These are phyloP conservation scores for Diplodia intermedia DNA, from an alignment of 2,329 filamentous ascomycete species.

Conservation along the genomic window DNA sequence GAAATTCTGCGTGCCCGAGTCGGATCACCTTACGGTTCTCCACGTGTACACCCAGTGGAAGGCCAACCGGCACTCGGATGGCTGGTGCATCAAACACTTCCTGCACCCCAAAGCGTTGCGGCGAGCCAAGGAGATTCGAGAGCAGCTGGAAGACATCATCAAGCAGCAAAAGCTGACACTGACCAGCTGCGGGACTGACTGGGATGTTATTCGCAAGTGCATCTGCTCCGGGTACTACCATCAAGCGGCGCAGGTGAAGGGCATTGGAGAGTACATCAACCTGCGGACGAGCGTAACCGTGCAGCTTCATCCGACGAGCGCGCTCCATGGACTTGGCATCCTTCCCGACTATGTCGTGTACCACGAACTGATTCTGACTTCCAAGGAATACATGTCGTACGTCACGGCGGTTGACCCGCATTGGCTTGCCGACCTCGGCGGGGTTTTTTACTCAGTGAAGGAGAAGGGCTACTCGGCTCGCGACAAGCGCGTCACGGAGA, in stretches of 20 bases:
- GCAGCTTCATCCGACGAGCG: constrained; percentile 91
- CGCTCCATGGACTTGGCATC: constrained; percentile 90
- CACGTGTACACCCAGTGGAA: constrained; percentile 98
- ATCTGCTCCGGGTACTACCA: constrained; percentile 99
- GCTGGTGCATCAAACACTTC: constrained; percentile 93
- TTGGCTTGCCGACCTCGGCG: constrained; percentile 95
- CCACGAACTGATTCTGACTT: constrained; percentile 95
- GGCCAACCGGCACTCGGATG: constrained; percentile 84
- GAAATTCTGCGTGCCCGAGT: constrained; percentile 98
- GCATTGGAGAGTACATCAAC: constrained; percentile 97
- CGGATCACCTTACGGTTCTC: constrained; percentile 92
- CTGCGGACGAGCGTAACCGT: constrained; percentile 92
- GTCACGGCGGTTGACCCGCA: constrained; percentile 96
- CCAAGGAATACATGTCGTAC: constrained; percentile 97
- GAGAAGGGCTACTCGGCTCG: constrained; percentile 93
- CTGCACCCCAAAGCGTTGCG: constrained; percentile 93
- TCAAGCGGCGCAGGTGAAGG: constrained; percentile 94
- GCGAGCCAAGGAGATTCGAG: constrained; percentile 89
- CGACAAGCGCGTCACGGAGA: constrained; percentile 85
- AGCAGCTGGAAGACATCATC: constrained; percentile 95
- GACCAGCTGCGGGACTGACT: constrained; percentile 90
- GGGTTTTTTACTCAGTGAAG: constrained; percentile 96
- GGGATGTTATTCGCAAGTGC: constrained; percentile 93
- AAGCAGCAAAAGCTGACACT: constrained; percentile 89
- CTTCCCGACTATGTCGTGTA: constrained; percentile 97